Conservation (phyloP, 805 yeast genomes). For the Schwanniomyces yamadae region DNA sequence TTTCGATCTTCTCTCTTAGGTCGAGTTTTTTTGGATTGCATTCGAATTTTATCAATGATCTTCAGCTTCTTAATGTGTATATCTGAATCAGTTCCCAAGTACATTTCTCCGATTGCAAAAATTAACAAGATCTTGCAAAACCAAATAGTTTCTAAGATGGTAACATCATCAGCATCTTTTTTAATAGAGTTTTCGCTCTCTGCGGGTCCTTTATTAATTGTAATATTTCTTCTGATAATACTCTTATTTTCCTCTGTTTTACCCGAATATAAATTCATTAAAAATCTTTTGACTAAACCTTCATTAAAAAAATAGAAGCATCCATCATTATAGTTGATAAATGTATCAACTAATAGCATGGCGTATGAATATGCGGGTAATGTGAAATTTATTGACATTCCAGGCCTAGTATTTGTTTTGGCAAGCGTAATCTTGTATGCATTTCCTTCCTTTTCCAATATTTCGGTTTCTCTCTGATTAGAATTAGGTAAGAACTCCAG, state of each 20-base stretch:
- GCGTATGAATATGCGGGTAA: slow-evolving; percentile 78
- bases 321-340: slow-evolving; percentile 77
- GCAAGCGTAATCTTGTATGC: slow-evolving; percentile 71
- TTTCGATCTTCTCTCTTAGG: slow-evolving; percentile 15
- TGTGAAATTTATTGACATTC: slow-evolving; percentile 66
- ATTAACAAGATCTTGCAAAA: slow-evolving; percentile 71
- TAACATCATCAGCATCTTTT: slow-evolving; percentile 48
- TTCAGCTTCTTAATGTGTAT: slow-evolving; percentile 49
- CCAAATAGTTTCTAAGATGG: slow-evolving; percentile 75
- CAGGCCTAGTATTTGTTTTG: slow-evolving; percentile 65
- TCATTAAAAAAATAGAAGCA: slow-evolving; percentile 84
- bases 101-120: slow-evolving; percentile 82
- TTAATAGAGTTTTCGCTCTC: slow-evolving; percentile 41
- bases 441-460: slow-evolving; percentile 71
- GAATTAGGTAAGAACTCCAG: background rate
- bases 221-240: slow-evolving; percentile 35
- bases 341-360: slow-evolving; percentile 69
- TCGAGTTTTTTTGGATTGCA: slow-evolving; percentile 12
- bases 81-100: slow-evolving; percentile 70
- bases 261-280: slow-evolving; percentile 63
- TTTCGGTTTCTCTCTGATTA: slow-evolving; percentile 48
- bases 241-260: slow-evolving; percentile 35
- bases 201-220: slow-evolving; percentile 22
- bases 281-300: slow-evolving; percentile 67
- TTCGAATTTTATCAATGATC: slow-evolving; percentile 8